A percentile compares a stretch with the other conserved stretches of the same genome.
phyloP scores from a whole-genome alignment of 257 asterid species.

The Avicennia marina region DNA sequence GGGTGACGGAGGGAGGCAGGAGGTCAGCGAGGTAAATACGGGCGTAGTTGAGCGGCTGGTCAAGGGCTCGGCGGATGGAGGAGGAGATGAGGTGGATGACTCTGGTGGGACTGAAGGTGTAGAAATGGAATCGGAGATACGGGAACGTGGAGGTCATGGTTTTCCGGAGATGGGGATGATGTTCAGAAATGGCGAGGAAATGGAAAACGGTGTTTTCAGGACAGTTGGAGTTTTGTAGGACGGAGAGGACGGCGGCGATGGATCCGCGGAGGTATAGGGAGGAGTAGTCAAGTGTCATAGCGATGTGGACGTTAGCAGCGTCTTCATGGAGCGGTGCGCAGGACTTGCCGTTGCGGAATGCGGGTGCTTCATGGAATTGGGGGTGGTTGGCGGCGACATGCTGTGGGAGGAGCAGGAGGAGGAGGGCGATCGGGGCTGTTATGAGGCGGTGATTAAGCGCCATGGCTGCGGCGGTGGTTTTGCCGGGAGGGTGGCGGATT shows the following conservation, averaged over 20 bases:
- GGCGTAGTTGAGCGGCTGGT: constrained; percentile 87
- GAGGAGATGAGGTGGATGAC: constrained; percentile 74
- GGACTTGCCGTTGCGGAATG: constrained; percentile 70
- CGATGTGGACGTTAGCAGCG: constrained; percentile 56
- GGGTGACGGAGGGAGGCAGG: constrained; percentile 47
- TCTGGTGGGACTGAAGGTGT: constrained; percentile 57
- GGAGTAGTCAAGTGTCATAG: constrained; percentile 84
- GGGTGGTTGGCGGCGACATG: constrained; percentile 32
- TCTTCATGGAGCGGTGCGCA: constrained; percentile 40
- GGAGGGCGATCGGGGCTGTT: constrained; percentile 12
- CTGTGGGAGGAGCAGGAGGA: constrained; percentile 24
- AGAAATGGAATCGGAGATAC: constrained; percentile 62
- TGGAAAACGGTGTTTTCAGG: constrained; percentile 84
- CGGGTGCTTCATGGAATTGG: constrained; percentile 77
- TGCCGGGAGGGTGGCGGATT: no score
- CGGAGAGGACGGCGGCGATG: constrained; percentile 83
- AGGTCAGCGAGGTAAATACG: constrained; percentile 82
- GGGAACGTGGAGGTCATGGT: constrained; percentile 74
- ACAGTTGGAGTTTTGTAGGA: constrained; percentile 78
- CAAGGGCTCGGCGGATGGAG: constrained; percentile 86
- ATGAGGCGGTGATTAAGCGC: constrained; percentile 25
- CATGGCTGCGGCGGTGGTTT: constrained; percentile 23
- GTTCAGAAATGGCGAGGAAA: constrained; percentile 54
- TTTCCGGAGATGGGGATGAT: constrained; percentile 45
- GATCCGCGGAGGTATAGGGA: constrained; percentile 93